Evolutionary conservation across 345 rosid genomes (phyloP), one percentile per base, ranked within the genome.

Genomic region (Sapria himalayana): DNA sequence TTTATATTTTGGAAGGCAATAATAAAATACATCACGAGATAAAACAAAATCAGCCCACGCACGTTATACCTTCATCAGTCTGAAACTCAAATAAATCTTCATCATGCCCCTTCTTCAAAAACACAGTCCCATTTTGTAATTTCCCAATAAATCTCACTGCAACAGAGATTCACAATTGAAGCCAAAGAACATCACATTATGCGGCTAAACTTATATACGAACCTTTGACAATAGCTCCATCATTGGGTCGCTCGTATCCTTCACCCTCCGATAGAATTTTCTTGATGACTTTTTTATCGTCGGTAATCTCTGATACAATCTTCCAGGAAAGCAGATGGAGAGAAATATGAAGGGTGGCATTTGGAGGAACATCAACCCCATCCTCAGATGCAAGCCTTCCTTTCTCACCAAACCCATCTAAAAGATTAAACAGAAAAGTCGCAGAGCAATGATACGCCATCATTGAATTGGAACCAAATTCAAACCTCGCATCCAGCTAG

Each of bases 371-470:
- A 0, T 85, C 74, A 49, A 54, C 67, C 55, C 69, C 76, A 57
- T 49, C 60, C 36, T 41, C 71, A 9, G 62, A 21, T 3, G 70
- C 76, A 3, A 66, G 62, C 53, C 66, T 79, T 4, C 98, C 96
- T 51, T 71, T 75, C 68, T 74, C 93, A 25, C 92, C 93, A 48
- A 84, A 91, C 39, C 99, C 93, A 68, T 84, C 95, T 91, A 9
- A 19, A 50, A 15, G 25, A 7, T 10, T n/a, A 20, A 31, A 20
- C 2, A 18, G 15, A 4, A 9, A 49, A 29, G 62, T 23, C 25
- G 25, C 14, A 44, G 7, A 12, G 23, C 12, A 32, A 8, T n/a
- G 3, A 16, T 42, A 12, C 9, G 24, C 17, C 27, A 22, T 35
- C 20, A 12, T 41, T 12, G 19, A 15, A 34, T 13, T 2, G 15